Base-by-base conservation (phyloP, 805 yeast species). In the Monosporozyma yasuniensis region DNA sequence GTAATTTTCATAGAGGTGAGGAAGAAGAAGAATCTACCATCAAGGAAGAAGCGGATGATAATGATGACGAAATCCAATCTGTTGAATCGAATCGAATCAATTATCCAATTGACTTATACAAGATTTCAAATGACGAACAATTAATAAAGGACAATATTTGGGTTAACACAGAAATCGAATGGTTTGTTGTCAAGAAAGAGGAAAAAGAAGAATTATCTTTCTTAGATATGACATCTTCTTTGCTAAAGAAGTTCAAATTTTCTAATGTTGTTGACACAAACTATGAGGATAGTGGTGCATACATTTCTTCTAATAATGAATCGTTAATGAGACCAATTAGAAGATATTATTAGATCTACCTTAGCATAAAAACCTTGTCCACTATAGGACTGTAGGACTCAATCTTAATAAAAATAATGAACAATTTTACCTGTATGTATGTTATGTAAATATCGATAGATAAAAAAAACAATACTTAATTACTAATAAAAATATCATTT, bases 131-230 rank as follows among this genome's bases (percentile, higher is more conserved):
- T 1, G 68, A 66, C 22, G 53, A 61, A 2, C 64, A 70, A 2
- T 42, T 70, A 3, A 56, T 71, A 10, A 62, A 66, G 47, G 61
- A 69, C 3, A 79, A 80, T 51, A 71, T 75, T 12, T 82, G 85
- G 85, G 67, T 70, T 18, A 69, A 69, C 9, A 78, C 85, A 3
- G 54, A 66, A 16, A 66, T 82, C 16, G 70, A 61, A 54, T 69
- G 82, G 44, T 82, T 84, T 63, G 70, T 69, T 38, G 68, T 81
- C 9, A 71, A 67, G 52, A 70, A 65, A 44, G 63, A 65, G 4
- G 66, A 61, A n/a, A 66, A 65, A 30, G 70, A 64, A 38, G 73
- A 68, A 50, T 63, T 61, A 23, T 76, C 79, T 5, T 60, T 72
- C 12, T 60, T 70, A 22, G 74, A 72, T 51, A 65, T 72, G 63